phyloP scores from a whole-genome alignment of 2,329 filamentous ascomycete species.

The Beauveria brongniartii region DNA sequence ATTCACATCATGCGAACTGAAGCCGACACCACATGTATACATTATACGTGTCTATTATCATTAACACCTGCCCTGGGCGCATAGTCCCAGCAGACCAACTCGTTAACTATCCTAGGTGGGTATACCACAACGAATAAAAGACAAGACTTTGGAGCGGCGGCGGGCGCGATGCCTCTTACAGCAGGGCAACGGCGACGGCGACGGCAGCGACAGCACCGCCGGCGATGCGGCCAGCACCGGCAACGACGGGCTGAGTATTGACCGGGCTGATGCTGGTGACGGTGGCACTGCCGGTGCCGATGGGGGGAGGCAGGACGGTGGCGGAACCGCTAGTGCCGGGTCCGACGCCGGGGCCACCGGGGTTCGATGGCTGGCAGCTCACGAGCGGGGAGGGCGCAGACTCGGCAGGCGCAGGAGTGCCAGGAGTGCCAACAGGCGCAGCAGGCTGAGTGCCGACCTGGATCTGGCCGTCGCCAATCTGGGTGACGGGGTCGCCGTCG shows the following conservation, averaged over 20 bases:
- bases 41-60: neutral
- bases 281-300: neutral
- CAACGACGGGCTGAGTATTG: neutral
- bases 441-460: constrained; percentile 1
- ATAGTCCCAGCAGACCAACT: neutral
- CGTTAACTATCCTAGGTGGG: neutral
- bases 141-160: neutral
- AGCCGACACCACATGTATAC: neutral
- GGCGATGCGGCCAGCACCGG: neutral
- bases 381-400: neutral
- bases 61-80: neutral
- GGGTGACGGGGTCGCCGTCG: neutral
- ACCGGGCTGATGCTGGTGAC: neutral
- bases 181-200: neutral
- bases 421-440: neutral
- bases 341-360: neutral
- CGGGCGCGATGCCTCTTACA: neutral
- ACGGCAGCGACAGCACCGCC: neutral
- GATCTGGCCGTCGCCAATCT: constrained; percentile 1
- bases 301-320: neutral
- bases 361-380: neutral
- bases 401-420: neutral
- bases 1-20: no score
- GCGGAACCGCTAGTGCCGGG: neutral
- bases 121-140: neutral